phyloP scores from a whole-genome alignment of 176 grass and related monocot species.

The Leersia perrieri region DNA sequence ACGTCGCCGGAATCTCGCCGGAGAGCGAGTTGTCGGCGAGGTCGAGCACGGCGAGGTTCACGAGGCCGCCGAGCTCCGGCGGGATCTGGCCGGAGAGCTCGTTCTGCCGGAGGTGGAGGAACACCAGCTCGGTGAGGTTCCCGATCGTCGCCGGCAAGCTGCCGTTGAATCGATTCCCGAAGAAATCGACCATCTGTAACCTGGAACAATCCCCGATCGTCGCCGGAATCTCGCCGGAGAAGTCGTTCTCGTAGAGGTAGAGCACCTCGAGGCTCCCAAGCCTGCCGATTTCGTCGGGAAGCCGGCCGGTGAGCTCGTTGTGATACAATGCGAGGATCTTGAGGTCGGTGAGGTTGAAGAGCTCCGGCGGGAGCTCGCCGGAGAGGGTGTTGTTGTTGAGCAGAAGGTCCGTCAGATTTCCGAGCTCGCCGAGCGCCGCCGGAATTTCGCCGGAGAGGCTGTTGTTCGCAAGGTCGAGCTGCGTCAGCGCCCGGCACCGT shows the following conservation, averaged over 20 bases:
- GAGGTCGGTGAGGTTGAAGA: constrained; percentile 69
- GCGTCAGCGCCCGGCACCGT: constrained; percentile 56
- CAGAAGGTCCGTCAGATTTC: constrained; percentile 65
- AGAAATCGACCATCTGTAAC: constrained; percentile 82
- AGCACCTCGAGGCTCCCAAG: constrained; percentile 59
- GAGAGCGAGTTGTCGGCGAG: constrained; percentile 79
- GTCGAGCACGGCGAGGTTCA: constrained; percentile 58
- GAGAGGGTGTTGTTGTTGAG: constrained; percentile 94
- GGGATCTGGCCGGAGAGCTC: constrained; percentile 66
- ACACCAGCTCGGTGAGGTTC: constrained; percentile 55
- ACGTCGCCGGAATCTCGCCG: constrained; percentile 59
- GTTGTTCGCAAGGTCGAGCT: constrained; percentile 92
- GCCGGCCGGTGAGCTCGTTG: constrained; percentile 56
- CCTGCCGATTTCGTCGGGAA: constrained; percentile 56
- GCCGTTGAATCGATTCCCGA: constrained; percentile 75
- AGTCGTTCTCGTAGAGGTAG: constrained; percentile 90
- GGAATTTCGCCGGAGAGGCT: constrained; percentile 72
- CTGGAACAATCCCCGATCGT: constrained; percentile 71
- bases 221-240: constrained; percentile 60
- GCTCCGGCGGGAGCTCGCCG: constrained; percentile 48
- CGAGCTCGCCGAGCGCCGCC: constrained; percentile 45
- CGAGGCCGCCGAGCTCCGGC: constrained; percentile 60
- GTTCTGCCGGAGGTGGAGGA: constrained; percentile 87
- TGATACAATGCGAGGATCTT: constrained; percentile 65
- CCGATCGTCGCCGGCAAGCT: constrained; percentile 71